Percentiles rank a stretch among this genome's conserved stretches.
Conservation (phyloP, 192 early-diverging fungal species). For the Rhizoclosmatium globosum region DNA sequence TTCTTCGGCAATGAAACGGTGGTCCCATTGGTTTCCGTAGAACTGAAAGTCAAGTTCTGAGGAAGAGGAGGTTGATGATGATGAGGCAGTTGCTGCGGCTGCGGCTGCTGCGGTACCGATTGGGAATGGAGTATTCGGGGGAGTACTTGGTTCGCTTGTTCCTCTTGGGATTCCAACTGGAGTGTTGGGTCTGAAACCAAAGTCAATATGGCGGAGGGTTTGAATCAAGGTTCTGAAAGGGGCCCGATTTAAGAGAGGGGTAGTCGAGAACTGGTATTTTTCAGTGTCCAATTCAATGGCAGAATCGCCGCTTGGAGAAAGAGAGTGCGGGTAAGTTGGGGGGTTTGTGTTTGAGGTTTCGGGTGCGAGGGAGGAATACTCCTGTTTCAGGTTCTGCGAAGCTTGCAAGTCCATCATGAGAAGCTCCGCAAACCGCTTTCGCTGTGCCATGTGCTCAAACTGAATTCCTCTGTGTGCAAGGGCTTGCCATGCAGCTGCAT, state of each 20-base stretch:
- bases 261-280: not conserved
- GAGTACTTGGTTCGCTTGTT: not conserved
- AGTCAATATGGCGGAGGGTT: not conserved
- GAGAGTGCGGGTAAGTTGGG: not conserved
- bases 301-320: not conserved
- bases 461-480: not conserved
- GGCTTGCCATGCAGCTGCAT: not conserved
- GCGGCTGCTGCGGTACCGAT: not conserved
- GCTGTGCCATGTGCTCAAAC: conserved; percentile 10
- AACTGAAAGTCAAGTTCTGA: not conserved
- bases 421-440: not conserved
- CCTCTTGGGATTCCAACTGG: not conserved
- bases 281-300: not conserved
- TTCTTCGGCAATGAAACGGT: conserved; percentile 18
- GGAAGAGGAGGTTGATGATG: not conserved
- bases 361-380: not conserved
- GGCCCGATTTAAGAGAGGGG: not conserved
- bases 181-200: conserved; percentile 11
- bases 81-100: not conserved
- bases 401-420: not conserved
- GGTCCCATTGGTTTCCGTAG: conserved; percentile 11
- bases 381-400: not conserved
- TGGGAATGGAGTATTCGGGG: conserved; percentile 12
- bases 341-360: not conserved
- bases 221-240: not conserved